Evolutionary conservation across 1,284 basidiomycete species (phyloP), one percentile per base, ranked within the genome.

Genomic region (Cutaneotrichosporon sp.): DNA sequence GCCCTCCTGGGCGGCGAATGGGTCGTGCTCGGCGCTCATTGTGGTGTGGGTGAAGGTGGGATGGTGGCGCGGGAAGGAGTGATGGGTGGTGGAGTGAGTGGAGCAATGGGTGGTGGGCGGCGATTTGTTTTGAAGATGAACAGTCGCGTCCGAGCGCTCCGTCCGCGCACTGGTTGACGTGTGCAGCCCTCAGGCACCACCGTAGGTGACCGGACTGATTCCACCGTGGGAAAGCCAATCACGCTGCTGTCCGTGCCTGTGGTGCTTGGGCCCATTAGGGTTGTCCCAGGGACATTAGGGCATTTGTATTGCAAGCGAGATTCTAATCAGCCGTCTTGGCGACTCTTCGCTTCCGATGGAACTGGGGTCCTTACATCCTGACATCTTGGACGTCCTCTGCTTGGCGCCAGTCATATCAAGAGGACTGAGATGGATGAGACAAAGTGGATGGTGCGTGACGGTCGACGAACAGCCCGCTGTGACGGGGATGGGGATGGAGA

Each of bases 1-100:
- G 20, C 80, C 84, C 49, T 76, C 75, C 45, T 67, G 67, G 11
- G 67, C 69, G 18, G 60, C 61, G 58, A 75, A 76, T 5, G 73
- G 75, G 64, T 75, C 74, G 47, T 76, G 62, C 63, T 78, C 74
- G 45, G 45, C 54, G n/a, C 45, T 33, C 65, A 64, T 64, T 22
- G 33, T 56, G 54, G 29, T 11, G n/a, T 45, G 54, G 22, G 22
- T 43, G 29, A 57, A 47, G n/a, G n/a, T 27, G 31, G 54, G 36
- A 33, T 31, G 24, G 54, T 14, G 25, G 13, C 10, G 34, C 14
- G 10, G 11, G 11, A 13, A 36, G 16, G 34, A 10, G 13, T 33
- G 33, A 8, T 25, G 5, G 13, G 4, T 36, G 51, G 46, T 24
- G 31, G 13, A 14, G 51, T 34, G n/a, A n/a, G n/a, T n/a, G n/a